Percentiles rank a stretch among this genome's conserved stretches.
Evolutionary conservation across 768 basidiomycete genomes (phyloP).

Genomic region (Auriscalpium microsporum): DNA sequence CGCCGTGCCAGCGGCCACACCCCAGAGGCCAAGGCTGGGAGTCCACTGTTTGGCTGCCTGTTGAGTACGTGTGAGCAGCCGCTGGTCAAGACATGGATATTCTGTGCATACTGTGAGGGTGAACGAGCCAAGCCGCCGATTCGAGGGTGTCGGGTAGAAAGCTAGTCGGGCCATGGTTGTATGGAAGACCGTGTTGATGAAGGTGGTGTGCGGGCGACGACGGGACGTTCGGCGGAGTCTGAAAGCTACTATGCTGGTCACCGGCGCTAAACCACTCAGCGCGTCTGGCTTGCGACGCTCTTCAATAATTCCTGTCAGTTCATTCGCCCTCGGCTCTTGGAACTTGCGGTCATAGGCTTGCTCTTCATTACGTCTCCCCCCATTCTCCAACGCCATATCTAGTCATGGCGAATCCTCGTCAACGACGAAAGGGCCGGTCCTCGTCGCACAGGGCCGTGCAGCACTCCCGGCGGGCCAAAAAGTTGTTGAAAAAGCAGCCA

Average conservation of each 20-base stretch:
- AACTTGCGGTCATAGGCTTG: too few species aligned
- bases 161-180: slow-evolving; percentile 27
- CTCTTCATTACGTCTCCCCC: not conserved
- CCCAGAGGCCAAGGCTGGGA: slow-evolving; percentile 60
- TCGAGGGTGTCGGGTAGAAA: slow-evolving; percentile 24
- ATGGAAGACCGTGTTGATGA: not conserved
- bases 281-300: not conserved
- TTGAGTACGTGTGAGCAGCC: not conserved
- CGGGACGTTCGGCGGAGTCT: not conserved
- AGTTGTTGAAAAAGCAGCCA: slow-evolving; percentile 70
- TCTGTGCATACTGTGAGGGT: slow-evolving; percentile 16
- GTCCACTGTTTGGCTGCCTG: slow-evolving; percentile 42
- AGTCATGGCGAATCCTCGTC: slow-evolving; percentile 88
- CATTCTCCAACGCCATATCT: not conserved
- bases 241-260: not conserved
- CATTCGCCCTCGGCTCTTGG: not conserved
- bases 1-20: slow-evolving; percentile 55
- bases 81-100: not conserved
- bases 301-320: not conserved
- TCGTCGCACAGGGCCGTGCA: slow-evolving; percentile 64
- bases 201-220: not conserved
- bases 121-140: slow-evolving; percentile 10
- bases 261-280: too few species aligned
- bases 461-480: slow-evolving; percentile 67
- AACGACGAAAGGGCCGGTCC: slow-evolving; percentile 79